Base-by-base conservation (phyloP, 768 basidiomycete species). In the Lactarius hengduanensis region DNA sequence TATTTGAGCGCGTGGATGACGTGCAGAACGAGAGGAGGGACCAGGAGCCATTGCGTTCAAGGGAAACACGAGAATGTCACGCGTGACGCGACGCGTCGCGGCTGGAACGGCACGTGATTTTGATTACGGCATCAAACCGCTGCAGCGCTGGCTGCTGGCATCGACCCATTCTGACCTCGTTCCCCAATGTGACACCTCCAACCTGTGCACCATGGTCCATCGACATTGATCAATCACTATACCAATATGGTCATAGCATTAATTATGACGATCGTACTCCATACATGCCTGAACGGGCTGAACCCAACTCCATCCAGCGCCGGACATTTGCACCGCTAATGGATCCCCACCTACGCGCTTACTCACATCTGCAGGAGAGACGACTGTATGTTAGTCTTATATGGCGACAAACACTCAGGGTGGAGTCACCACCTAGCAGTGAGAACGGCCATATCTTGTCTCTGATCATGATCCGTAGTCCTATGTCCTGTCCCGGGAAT, bases 81-180 rank as follows among this genome's bases (percentile, higher is more conserved):
- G 68, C 60, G 70, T 70, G 68, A 69, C 70, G 43, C n/a, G 54
- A 28, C 70, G 70, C 70, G 70, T 57, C 61, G 56, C 60, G 60
- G 20, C 59, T 41, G 15, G 57, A 9, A 13, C 0, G 4, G 3
- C 63, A 64, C 66, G 68, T 66, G 68, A 61, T 53, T 53, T 28
- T 22, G 34, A 36, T 36, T 36, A 36, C 34, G 34, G 34, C 2
- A 36, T 32, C 6, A 32, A 32, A 8, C 32, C 32, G 4, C 30
- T 32, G 32, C 28, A 32, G 32, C 32, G 32, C 8, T 32, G 32
- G 28, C 32, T 4, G 8, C n/a, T n/a, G n/a, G 9, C 18, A 47
- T 13, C 47, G n/a, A 53, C 50, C 22, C 30, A 20, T 28, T n/a
- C 16, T 13, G 38, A 22, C 54, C 34, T 16, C 55, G 7, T 30